Conservation (phyloP, 1,284 basidiomycete genomes). For the Austropuccinia psidii region DNA sequence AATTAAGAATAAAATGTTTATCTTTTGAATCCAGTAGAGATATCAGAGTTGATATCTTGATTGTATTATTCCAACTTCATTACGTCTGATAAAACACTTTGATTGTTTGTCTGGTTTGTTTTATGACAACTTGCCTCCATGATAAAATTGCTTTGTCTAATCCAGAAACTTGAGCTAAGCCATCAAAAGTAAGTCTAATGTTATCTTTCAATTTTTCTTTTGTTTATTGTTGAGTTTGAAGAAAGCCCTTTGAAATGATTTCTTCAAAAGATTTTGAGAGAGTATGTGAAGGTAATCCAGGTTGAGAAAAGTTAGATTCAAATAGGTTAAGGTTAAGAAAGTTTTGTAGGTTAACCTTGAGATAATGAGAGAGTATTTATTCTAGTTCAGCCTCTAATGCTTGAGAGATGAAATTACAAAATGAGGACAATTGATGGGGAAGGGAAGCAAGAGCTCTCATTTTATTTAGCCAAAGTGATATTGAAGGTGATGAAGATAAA, state of each 20-base stretch:
- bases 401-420: conserved; percentile 3
- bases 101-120: conserved; percentile 59
- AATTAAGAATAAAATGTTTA: conserved; percentile 10
- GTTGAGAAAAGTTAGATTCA: background rate
- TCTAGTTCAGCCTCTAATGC: conserved; percentile 27
- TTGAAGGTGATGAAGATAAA: too few species aligned
- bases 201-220: conserved; percentile 53
- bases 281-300: too few species aligned
- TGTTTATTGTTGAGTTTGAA: background rate
- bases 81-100: conserved; percentile 41
- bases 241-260: too few species aligned
- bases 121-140: conserved; percentile 69
- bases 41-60: conserved; percentile 9
- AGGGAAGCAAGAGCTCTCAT: too few species aligned
- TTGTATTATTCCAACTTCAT: conserved; percentile 22
- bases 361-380: conserved; percentile 19
- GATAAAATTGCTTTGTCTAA: conserved; percentile 61
- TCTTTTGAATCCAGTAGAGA: conserved; percentile 14
- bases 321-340: background rate
- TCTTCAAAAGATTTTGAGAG: too few species aligned
- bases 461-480: too few species aligned
- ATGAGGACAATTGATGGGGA: too few species aligned
- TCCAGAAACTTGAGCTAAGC: conserved; percentile 66
- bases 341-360: conserved; percentile 19
- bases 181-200: conserved; percentile 63